phyloP scores from a whole-genome alignment of 495 filamentous ascomycete genomes.

The Jackrogersella multiformis region DNA sequence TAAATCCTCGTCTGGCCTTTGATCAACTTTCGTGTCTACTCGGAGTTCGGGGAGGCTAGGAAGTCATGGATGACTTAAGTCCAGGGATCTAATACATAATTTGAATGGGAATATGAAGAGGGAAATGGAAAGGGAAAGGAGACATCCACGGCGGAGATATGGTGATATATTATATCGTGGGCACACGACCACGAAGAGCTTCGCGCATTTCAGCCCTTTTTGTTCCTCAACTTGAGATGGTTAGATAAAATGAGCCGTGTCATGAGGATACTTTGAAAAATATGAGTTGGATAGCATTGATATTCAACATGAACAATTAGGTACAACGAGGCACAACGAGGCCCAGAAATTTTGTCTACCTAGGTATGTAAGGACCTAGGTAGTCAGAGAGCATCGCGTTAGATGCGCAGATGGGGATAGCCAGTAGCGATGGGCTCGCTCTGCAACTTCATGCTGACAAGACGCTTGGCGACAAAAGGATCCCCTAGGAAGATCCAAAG shows the following conservation, averaged over 20 bases:
- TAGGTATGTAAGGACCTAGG: not conserved
- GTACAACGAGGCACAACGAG: not conserved
- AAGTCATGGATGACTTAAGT: too few relatives aligned
- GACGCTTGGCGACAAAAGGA: conserved; percentile 36
- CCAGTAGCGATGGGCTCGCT: not conserved
- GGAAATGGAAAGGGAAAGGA: not conserved
- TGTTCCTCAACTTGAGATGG: not conserved
- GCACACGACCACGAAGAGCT: conserved; percentile 9
- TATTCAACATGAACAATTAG: too few relatives aligned
- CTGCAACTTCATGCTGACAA: not conserved
- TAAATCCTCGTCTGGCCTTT: not conserved
- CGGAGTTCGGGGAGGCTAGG: too few relatives aligned
- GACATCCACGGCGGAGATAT: conserved; percentile 1
- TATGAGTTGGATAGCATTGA: too few relatives aligned
- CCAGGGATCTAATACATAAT: too few relatives aligned
- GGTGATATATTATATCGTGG: conserved; percentile 18
- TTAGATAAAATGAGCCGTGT: not conserved
- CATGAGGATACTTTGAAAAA: too few relatives aligned
- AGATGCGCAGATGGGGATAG: not conserved
- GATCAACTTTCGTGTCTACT: not conserved
- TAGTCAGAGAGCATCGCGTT: not conserved
- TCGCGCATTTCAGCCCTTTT: not conserved
- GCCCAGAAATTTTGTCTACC: not conserved
- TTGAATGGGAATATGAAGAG: not conserved
- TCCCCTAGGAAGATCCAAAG: not conserved